Evolutionary conservation across 305 asterid genomes (phyloP).

Genomic region (Fraxinus angustifolia): DNA sequence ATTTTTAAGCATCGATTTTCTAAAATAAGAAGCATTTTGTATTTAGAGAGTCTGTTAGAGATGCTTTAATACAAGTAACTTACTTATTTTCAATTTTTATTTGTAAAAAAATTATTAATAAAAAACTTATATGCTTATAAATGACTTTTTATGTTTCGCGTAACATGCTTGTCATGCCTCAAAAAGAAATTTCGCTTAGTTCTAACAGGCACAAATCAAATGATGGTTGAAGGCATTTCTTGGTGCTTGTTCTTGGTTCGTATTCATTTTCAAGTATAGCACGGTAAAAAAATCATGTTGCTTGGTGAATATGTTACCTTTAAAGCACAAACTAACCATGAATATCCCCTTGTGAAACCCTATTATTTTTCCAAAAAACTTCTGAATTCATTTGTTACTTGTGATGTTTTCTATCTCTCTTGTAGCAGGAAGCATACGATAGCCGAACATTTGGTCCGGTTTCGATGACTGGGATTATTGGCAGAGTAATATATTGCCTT

Average conservation of each 20-base stretch:
- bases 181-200: background rate
- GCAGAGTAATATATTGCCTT: conserved; percentile 77
- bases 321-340: background rate
- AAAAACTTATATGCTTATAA: background rate
- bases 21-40: background rate
- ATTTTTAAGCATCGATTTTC: background rate
- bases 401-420: conserved; percentile 2
- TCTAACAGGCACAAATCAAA: background rate
- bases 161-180: background rate
- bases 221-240: background rate
- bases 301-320: background rate
- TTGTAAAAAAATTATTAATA: background rate
- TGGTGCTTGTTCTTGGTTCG: background rate
- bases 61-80: background rate
- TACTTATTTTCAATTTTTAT: background rate
- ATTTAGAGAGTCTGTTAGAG: no score
- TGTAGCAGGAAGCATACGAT: conserved; percentile 75
- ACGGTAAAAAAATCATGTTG: background rate
- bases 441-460: conserved; percentile 83
- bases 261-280: background rate
- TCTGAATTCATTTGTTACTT: background rate
- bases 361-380: background rate
- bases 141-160: background rate
- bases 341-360: background rate
- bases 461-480: conserved; percentile 56